A percentile compares a stretch with the other conserved stretches of the same genome.
phyloP scores from a whole-genome alignment of 2,329 filamentous ascomycete genomes.

The Diaporthe ampelina region DNA sequence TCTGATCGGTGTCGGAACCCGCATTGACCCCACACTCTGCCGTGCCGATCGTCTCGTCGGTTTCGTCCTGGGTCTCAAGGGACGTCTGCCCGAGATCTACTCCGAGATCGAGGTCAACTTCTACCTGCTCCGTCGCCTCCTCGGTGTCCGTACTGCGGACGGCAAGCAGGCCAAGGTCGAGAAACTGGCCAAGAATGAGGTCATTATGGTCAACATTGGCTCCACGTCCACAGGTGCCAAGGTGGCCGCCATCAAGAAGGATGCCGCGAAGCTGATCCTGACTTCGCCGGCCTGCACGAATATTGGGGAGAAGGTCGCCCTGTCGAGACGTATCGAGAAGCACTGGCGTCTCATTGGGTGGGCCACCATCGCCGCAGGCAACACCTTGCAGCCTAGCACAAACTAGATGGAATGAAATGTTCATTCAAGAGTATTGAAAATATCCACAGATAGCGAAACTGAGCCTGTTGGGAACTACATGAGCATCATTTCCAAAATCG shows the following conservation, averaged over 20 bases:
- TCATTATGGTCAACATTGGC: conserved; percentile 99
- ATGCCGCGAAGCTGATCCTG: conserved; percentile 94
- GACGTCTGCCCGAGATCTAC: conserved; percentile 95
- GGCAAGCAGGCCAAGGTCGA: conserved; percentile 99
- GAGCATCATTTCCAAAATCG: neutral
- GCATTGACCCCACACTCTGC: conserved; percentile 97
- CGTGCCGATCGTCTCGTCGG: conserved; percentile 98
- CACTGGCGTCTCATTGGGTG: conserved; percentile 97
- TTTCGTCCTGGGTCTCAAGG: conserved; percentile 96
- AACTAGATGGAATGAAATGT: conserved; percentile 1
- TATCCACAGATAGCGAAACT: neutral
- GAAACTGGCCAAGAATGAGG: conserved; percentile 98
- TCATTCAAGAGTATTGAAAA: neutral
- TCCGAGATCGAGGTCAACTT: conserved; percentile 99
- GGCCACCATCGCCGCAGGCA: conserved; percentile 79
- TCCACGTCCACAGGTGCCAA: conserved; percentile 98
- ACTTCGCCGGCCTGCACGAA: conserved; percentile 97
- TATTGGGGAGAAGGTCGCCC: conserved; percentile 96
- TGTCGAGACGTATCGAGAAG: conserved; percentile 98
- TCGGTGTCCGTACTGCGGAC: conserved; percentile 97
- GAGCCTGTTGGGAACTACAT: neutral
- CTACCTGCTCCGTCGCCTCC: conserved; percentile 92
- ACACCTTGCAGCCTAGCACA: conserved; percentile 48
- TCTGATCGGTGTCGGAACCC: conserved; percentile 97
- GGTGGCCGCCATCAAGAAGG: conserved; percentile 96